Evolutionary conservation across 164 flowering plant species (phyloP), one percentile per base, ranked within the genome.

Genomic region (Malania oleifera): DNA sequence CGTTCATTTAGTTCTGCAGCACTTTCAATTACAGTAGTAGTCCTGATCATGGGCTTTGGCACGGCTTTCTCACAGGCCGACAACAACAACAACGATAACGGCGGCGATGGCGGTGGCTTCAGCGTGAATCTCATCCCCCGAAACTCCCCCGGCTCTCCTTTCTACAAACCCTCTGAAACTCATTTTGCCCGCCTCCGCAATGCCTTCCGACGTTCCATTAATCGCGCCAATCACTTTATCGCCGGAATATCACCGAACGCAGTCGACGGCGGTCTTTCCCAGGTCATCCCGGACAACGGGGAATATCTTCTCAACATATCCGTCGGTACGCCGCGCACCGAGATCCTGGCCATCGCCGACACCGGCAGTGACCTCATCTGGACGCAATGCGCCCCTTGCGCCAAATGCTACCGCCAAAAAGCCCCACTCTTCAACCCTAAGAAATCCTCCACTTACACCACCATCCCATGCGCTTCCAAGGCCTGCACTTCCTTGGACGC

Each of bases 81-180:
- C n/a, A n/a, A n/a, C n/a, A n/a, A n/a, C n/a, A n/a, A n/a, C n/a
- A n/a, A n/a, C n/a, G n/a, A n/a, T n/a, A n/a, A n/a, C n/a, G n/a
- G n/a, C n/a, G n/a, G n/a, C n/a, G n/a, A n/a, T n/a, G n/a, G n/a
- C n/a, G n/a, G n/a, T 23, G 77, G 83, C 7, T 69, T 80, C 61
- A 71, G 59, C n/a, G 5, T 70, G 5, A 69, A 71, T 15, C 66
- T 80, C 22, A 69, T 80, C 59, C 85, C 69, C 61, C 74, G 81
- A 7, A 82, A 78, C 41, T 75, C 82, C 1, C 77, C 73, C 2
- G 41, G 46, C 1, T 80, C 80, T 5, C 85, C 85, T 0, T 62
- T 64, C 23, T 65, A 60, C 64, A 61, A 76, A 45, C 64, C 73
- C 4, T 38, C 67, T 0, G 54, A 60, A 7, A 43, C 80, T 10